phyloP scores from a whole-genome alignment of 495 filamentous ascomycete species.

The Thozetella sp. region DNA sequence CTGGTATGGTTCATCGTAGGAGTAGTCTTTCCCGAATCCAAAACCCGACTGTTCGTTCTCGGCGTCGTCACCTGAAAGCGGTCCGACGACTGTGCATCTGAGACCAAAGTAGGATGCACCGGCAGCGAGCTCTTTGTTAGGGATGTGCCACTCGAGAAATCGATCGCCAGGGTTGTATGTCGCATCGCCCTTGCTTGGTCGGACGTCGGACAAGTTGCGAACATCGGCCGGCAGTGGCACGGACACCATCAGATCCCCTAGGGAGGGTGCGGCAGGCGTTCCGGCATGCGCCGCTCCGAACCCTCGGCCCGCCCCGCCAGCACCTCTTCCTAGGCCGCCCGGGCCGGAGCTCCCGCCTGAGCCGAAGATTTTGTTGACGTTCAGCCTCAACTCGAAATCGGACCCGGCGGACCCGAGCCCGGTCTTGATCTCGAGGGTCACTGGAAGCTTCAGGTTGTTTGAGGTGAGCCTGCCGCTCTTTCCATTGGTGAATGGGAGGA shows the following conservation, averaged over 20 bases:
- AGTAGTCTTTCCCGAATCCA: constrained; percentile 54
- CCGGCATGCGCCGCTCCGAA: constrained; percentile 40
- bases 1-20: constrained; percentile 66
- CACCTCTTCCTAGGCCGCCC: constrained; percentile 44
- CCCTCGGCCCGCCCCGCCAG: constrained; percentile 47
- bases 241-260: constrained; percentile 81
- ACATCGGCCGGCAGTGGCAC: constrained; percentile 81
- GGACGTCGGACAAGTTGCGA: constrained; percentile 83
- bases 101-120: constrained; percentile 70
- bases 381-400: constrained; percentile 88
- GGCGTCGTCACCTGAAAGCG: constrained; percentile 59
- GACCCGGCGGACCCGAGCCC: constrained; percentile 69
- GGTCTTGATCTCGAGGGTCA: constrained; percentile 79
- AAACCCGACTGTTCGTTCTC: constrained; percentile 56
- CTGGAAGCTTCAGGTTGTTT: constrained; percentile 76
- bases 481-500: constrained; percentile 63
- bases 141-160: constrained; percentile 82
- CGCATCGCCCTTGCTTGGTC: constrained; percentile 83
- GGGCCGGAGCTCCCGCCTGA: constrained; percentile 28
- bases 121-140: constrained; percentile 61
- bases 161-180: constrained; percentile 72
- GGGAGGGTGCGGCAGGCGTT: constrained; percentile 54
- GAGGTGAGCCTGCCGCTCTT: constrained; percentile 38
- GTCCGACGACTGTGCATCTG: constrained; percentile 77
- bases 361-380: constrained; percentile 66